phyloP scores from a whole-genome alignment of 2,329 filamentous ascomycete genomes.

The Aspergillus tanneri region DNA sequence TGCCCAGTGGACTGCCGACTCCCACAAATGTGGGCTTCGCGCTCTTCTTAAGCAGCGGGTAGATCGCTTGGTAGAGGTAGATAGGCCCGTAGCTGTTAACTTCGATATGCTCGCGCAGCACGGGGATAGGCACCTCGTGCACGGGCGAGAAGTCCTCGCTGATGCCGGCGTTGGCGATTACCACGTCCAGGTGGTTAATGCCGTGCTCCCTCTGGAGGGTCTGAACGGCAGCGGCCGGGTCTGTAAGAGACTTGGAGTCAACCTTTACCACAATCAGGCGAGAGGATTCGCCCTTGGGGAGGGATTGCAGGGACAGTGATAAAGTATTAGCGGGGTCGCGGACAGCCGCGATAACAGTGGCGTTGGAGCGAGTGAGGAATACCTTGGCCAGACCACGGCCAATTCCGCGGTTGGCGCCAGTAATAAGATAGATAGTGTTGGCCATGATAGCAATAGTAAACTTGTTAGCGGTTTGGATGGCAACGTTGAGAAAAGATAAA shows the following conservation, averaged over 20 bases:
- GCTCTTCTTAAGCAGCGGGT: constrained; percentile 33
- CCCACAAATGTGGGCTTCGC: constrained; percentile 31
- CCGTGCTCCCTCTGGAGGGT: constrained; percentile 7
- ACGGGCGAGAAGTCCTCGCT: constrained; percentile 33
- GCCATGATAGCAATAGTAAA: not conserved
- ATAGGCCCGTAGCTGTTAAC: constrained; percentile 42
- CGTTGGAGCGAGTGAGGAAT: not conserved
- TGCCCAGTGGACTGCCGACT: constrained; percentile 31
- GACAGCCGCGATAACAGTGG: constrained; percentile 15
- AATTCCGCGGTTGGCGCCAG: constrained; percentile 11
- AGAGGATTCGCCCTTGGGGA: constrained; percentile 1
- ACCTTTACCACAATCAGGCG: constrained; percentile 5
- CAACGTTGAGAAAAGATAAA: too few species aligned
- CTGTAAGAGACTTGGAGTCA: not conserved
- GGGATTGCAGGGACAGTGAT: not conserved
- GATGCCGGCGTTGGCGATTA: constrained; percentile 50
- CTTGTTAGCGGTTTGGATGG: too few species aligned
- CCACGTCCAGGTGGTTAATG: constrained; percentile 13
- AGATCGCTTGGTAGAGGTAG: constrained; percentile 35
- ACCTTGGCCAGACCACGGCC: not conserved
- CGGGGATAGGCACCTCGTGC: constrained; percentile 34
- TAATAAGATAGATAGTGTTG: not conserved
- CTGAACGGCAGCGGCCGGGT: not conserved
- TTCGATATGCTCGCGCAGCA: constrained; percentile 41
- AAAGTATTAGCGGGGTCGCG: not conserved